Conservation (phyloP, 2,329 filamentous ascomycete genomes). For the Pyrenochaeta sp. region DNA sequence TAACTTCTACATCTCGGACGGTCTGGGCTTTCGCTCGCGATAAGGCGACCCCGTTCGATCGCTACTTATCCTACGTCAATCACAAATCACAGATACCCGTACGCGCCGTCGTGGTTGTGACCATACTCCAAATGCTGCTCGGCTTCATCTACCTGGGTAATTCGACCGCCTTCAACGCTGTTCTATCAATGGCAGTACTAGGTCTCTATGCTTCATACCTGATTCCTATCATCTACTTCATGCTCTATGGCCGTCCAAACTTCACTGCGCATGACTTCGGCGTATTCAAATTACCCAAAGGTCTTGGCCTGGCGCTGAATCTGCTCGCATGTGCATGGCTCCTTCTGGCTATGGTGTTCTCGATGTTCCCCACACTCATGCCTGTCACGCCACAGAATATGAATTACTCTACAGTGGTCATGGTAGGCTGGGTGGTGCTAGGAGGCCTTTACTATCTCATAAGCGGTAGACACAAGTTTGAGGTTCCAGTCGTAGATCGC, state of each 20-base stretch:
- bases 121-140: constrained; percentile 38
- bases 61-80: constrained; percentile 50
- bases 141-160: constrained; percentile 55
- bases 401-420: constrained; percentile 58
- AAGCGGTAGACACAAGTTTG: constrained; percentile 34
- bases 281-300: constrained; percentile 39
- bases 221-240: constrained; percentile 51
- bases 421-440: constrained; percentile 51
- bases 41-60: constrained; percentile 47
- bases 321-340: constrained; percentile 56
- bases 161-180: constrained; percentile 54
- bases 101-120: constrained; percentile 36
- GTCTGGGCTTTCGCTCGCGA: constrained; percentile 54
- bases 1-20: constrained; percentile 50
- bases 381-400: constrained; percentile 56
- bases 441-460: constrained; percentile 48
- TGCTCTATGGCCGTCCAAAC: constrained; percentile 48
- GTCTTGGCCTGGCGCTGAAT: constrained; percentile 50
- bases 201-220: constrained; percentile 57
- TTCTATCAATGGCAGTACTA: constrained; percentile 55
- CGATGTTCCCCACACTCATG: constrained; percentile 54
- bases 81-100: constrained; percentile 46
- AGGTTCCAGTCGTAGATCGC: constrained; percentile 30
- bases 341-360: constrained; percentile 55
- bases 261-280: constrained; percentile 18